Evolutionary conservation across 2,329 filamentous ascomycete species (phyloP).

Genomic region (Colletotrichum cordylinicola): DNA sequence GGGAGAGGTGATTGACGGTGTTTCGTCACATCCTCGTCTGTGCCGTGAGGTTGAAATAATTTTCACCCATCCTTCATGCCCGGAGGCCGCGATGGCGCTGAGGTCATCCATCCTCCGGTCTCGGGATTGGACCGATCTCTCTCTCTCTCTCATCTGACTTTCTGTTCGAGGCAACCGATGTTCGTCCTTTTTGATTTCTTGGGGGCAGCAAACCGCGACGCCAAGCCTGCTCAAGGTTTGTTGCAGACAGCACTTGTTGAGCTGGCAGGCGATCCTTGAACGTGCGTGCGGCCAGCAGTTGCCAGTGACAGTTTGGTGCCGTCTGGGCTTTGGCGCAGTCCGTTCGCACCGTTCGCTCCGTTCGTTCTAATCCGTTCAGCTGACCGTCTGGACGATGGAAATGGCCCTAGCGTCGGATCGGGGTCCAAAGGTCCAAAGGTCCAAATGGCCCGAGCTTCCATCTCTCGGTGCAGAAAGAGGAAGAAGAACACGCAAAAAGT

Average conservation of each 20-base stretch:
- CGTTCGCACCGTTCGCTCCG: not conserved
- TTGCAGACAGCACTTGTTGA: not conserved
- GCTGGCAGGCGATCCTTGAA: constrained; percentile 7
- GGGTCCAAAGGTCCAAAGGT: not conserved
- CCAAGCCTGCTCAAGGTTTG: not conserved
- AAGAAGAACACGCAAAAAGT: not conserved
- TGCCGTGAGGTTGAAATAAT: constrained; percentile 9
- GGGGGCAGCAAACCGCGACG: not conserved
- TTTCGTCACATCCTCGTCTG: constrained; percentile 12
- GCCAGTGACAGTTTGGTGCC: not conserved
- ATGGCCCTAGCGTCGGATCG: constrained; percentile 15
- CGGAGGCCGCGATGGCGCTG: not conserved
- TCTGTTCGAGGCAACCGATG: not conserved
- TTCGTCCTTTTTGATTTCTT: not conserved
- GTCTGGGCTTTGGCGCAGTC: not conserved
- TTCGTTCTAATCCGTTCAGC: not conserved
- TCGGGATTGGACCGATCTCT: not conserved
- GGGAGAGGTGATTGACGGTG: constrained; percentile 10
- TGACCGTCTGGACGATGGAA: not conserved
- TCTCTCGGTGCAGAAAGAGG: not conserved
- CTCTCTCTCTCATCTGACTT: not conserved
- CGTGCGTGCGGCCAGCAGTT: not conserved
- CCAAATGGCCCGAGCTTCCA: not conserved
- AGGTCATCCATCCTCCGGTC: constrained; percentile 12
- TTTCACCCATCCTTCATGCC: constrained; percentile 9